Base-by-base conservation (phyloP, 352 stramenopile species). In the Phytophthora syringae region DNA sequence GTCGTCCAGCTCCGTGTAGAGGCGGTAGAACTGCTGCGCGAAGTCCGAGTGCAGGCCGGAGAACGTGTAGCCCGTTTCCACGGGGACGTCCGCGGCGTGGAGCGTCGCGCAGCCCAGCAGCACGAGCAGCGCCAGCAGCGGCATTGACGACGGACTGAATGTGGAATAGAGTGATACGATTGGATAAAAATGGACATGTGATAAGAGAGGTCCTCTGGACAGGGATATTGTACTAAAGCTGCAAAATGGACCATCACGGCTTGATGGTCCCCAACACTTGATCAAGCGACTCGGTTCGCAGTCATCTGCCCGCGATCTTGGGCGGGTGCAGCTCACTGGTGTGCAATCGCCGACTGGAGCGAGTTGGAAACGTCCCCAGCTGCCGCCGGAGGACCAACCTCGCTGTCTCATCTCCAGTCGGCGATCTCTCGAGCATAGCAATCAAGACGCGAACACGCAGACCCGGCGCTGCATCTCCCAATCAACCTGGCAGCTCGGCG, bases 1-100 rank as follows among this genome's bases (percentile, higher is more conserved):
- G 2, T 67, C 42, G 28, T 76, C 74, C 45, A 76, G 66, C 22
- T 70, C 69, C 13, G 70, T 60, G 55, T 69, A 80, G 21, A 83
- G 76, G n/a, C 60, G 20, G 56, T 89, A 92, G 52, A 66, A 90
- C 52, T 90, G 84, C 69, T 90, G 81, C 18, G 78, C 77, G 40
- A 88, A 86, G 72, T 92, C 79, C 40, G 84, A 92, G 58, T 89
- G 77, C 50, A 72, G 34, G 5, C 79, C 84, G 21, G 79, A 74
- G 70, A 84, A 88, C 36, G 64, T 53, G 55, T 88, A 92, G 36
- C 69, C 69, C 34, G 47, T 60, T 39, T 83, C 74, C 15, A 84
- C 59, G 1, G 80, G 76, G 13, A 89, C 75, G 51, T 81, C 66
- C 10, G 55, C 34, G 7, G n/a, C n/a, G 0, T 36, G 28, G n/a